Evolutionary conservation across 495 filamentous ascomycete genomes (phyloP), one percentile per base, ranked within the genome.

Genomic region (Astrothelium macrocarpum): DNA sequence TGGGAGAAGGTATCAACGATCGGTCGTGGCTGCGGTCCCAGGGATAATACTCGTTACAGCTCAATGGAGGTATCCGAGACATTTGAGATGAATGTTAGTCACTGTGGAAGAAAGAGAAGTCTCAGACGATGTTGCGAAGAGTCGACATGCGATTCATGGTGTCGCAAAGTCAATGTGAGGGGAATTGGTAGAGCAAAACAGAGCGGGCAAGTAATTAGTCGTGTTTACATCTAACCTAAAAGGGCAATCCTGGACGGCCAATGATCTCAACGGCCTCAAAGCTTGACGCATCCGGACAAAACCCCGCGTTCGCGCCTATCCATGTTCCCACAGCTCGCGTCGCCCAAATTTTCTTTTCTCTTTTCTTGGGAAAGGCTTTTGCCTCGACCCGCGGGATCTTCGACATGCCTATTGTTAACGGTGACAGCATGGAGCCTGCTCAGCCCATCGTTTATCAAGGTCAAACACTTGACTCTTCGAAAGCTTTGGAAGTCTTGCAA

Each of bases 401-500:
- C 74, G 82, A 71, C 66, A 91, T 91, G 88, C 81, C 87, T 74
- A 81, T 86, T 70, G 78, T 82, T 65, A 88, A 90, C 75, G 86
- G 86, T 65, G 82, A 85, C 74, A 64, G 69, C 61, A 72, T 68
- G 64, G 63, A 66, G 3, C 32, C 42, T 26, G 20, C 63, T 53
- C 72, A 72, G 67, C 74, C 73, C 60, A 73, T 69, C 32, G 71
- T 70, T 59, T 61, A 76, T 62, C 70, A 76, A 3, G 14, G 45
- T 64, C 42, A 66, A 23, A 65, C 76, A 63, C 74, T 63, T 67
- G 84, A 89, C 75, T 78, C 80, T 71, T 79, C 80, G 68, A 85
- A 79, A 67, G 95, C 95, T 62, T 72, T 92, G 60, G 86, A 95
- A 73, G 78, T 91, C 53, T 81, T 97, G 68, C 78, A 87, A 70